phyloP scores from a whole-genome alignment of 768 basidiomycete species.

The Punctularia strigosozonata region DNA sequence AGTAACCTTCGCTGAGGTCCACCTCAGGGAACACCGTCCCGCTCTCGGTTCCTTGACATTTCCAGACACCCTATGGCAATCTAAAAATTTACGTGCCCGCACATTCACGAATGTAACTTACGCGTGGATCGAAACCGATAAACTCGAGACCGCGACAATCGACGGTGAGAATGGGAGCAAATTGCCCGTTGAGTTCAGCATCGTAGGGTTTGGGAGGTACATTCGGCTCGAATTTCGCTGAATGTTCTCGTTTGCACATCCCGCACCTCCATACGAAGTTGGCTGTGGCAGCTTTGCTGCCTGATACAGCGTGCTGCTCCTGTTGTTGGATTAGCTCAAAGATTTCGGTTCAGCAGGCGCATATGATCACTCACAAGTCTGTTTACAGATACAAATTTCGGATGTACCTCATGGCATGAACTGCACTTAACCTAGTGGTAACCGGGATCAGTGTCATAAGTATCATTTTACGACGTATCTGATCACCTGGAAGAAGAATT shows the following conservation, averaged over 20 bases:
- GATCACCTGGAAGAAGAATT: slow-evolving; percentile 68
- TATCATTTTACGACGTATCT: background rate
- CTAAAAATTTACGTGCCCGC: background rate
- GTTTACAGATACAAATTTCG: slow-evolving; percentile 62
- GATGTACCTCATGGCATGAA: slow-evolving; percentile 67
- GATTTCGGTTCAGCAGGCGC: background rate
- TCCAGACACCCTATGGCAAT: slow-evolving; percentile 58
- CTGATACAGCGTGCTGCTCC: slow-evolving; percentile 57
- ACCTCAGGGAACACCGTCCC: slow-evolving; percentile 51
- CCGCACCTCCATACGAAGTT: slow-evolving; percentile 78
- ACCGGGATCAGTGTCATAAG: slow-evolving; percentile 2
- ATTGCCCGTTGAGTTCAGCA: slow-evolving; percentile 45
- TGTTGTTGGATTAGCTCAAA: slow-evolving; percentile 20
- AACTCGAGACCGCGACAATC: slow-evolving; percentile 89
- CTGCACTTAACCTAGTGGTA: slow-evolving; percentile 57
- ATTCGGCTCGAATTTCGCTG: slow-evolving; percentile 59
- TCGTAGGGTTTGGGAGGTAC: slow-evolving; percentile 39
- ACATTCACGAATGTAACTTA: slow-evolving; percentile 23
- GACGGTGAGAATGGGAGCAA: slow-evolving; percentile 53
- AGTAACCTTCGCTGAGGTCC: slow-evolving; percentile 56
- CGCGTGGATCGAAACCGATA: slow-evolving; percentile 60
- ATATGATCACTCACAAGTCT: slow-evolving; percentile 33
- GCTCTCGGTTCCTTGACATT: slow-evolving; percentile 48
- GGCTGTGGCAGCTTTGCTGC: slow-evolving; percentile 56
- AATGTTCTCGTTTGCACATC: slow-evolving; percentile 68